phyloP scores from a whole-genome alignment of 306 rosid species.

The Rosa lucieae region DNA sequence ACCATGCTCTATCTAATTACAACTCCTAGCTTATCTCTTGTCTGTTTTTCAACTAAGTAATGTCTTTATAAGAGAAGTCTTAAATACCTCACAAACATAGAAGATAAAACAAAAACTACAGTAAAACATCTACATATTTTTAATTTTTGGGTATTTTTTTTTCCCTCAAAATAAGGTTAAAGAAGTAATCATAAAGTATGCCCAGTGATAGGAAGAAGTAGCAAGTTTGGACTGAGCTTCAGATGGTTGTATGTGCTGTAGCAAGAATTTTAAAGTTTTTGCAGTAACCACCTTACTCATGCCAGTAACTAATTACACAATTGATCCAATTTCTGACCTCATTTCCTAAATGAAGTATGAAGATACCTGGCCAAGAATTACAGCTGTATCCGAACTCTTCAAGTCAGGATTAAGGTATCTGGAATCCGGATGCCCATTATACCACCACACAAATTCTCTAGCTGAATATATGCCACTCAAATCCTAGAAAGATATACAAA shows the following conservation, averaged over 20 bases:
- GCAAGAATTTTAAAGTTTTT: not conserved
- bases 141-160: not conserved
- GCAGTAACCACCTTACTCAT: not conserved
- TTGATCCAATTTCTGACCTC: not conserved
- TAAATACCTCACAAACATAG: not conserved
- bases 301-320: not conserved
- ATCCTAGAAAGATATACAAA: slow-evolving; percentile 39
- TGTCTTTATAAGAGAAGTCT: not conserved
- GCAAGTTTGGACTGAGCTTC: not conserved
- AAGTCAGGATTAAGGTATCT: slow-evolving; percentile 65
- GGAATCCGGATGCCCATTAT: slow-evolving; percentile 93
- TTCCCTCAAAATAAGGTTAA: not conserved
- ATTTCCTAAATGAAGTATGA: not conserved
- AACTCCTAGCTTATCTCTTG: not conserved
- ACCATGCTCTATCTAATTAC: not conserved
- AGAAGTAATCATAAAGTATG: not conserved
- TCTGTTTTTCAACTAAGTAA: not conserved
- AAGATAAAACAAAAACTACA: not conserved
- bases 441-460: slow-evolving; percentile 99
- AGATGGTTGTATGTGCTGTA: not conserved
- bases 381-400: slow-evolving; percentile 76
- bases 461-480: slow-evolving; percentile 76
- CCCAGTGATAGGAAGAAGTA: not conserved
- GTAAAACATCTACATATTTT: not conserved
- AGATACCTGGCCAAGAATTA: slow-evolving; percentile 91